Conservation (phyloP, 768 basidiomycete genomes). For the Dictyophora rubrovolvata region DNA sequence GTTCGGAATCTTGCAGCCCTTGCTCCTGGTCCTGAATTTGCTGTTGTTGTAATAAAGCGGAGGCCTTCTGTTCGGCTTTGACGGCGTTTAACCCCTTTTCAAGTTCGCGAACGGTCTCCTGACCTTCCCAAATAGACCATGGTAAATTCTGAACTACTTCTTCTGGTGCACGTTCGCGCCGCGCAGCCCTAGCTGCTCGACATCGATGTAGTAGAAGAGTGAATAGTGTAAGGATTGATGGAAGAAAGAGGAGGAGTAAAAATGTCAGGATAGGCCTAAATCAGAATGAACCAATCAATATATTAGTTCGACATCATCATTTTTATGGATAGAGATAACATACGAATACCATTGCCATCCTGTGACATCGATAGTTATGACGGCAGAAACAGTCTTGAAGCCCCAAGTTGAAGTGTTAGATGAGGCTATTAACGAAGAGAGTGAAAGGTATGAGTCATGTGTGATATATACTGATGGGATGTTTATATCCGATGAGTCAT, state of each 20-base stretch:
- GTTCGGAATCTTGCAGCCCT: background rate
- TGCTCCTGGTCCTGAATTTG: background rate
- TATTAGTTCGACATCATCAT: constrained; percentile 1
- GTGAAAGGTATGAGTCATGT: constrained; percentile 64
- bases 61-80: background rate
- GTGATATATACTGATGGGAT: constrained; percentile 87
- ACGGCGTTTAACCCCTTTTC: constrained; percentile 5
- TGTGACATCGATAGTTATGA: constrained; percentile 70
- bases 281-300: constrained; percentile 10
- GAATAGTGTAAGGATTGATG: constrained; percentile 78
- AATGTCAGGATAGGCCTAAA: constrained; percentile 76
- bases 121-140: constrained; percentile 73
- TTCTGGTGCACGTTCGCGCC: constrained; percentile 76
- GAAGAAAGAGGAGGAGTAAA: constrained; percentile 79
- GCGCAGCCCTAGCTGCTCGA: constrained; percentile 70
- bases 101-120: constrained; percentile 37
- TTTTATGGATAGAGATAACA: constrained; percentile 20
- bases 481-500: constrained; percentile 73
- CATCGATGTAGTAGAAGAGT: constrained; percentile 86
- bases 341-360: constrained; percentile 93
- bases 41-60: too few species aligned
- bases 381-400: constrained; percentile 60
- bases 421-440: constrained; percentile 56
- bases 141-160: constrained; percentile 69
- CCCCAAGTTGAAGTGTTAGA: constrained; percentile 78